Evolutionary conservation across 805 yeast species (phyloP).

Genomic region (Zygoascus flipseniorum): DNA sequence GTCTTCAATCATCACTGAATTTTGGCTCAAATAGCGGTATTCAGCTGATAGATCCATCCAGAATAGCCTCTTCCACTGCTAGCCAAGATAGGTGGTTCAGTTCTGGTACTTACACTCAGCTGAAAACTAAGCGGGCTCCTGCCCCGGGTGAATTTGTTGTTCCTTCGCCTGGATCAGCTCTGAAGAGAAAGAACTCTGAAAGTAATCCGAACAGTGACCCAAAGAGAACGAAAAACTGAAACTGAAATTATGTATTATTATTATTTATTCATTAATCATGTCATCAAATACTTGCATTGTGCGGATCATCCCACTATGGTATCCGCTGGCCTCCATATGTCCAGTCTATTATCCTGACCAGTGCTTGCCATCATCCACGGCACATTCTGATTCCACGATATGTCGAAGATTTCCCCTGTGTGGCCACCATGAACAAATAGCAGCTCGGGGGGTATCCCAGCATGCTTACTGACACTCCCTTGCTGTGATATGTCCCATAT

Average conservation of each 20-base stretch:
- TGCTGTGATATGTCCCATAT: constrained; percentile 45
- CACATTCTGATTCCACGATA: constrained; percentile 72
- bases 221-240: background rate
- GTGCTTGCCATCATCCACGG: constrained; percentile 68
- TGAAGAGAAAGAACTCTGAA: background rate
- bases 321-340: constrained; percentile 66
- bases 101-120: constrained; percentile 18
- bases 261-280: constrained; percentile 1
- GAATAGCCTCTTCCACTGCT: constrained; percentile 2
- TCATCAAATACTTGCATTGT: background rate
- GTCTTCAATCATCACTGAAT: constrained; percentile 5
- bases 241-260: background rate
- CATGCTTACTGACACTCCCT: background rate
- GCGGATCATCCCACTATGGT: constrained; percentile 25
- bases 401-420: constrained; percentile 74
- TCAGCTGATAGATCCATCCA: constrained; percentile 20
- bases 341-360: constrained; percentile 80
- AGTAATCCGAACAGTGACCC: background rate
- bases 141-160: background rate
- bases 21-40: constrained; percentile 22
- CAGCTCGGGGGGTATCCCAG: constrained; percentile 24
- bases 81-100: constrained; percentile 20
- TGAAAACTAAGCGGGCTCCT: constrained; percentile 1
- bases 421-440: constrained; percentile 80
- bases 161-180: background rate